phyloP scores from a whole-genome alignment of 495 filamentous ascomycete genomes.

The Xylaria nigripes region DNA sequence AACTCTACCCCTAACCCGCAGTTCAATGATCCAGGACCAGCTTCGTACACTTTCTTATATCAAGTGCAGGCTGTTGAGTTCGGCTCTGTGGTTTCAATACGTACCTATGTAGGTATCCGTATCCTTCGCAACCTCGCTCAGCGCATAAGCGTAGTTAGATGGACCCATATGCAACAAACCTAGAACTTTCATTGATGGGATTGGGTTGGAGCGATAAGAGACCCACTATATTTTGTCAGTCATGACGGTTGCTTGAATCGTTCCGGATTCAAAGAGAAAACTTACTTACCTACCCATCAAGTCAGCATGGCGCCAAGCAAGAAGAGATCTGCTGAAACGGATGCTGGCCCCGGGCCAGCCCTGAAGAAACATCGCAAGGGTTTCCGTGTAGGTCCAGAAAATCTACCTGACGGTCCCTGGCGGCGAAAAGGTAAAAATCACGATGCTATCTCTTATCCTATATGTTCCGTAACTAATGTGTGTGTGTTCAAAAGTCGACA shows the following conservation, averaged over 20 bases:
- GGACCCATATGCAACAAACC: neutral
- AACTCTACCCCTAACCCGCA: too few relatives aligned
- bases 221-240: neutral
- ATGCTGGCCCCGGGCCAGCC: conserved; percentile 28
- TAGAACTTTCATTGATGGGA: neutral
- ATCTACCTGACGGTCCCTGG: conserved; percentile 88
- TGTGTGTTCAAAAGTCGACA: conserved; percentile 56
- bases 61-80: too few relatives aligned
- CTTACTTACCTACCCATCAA: neutral
- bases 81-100: too few relatives aligned
- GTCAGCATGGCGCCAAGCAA: conserved; percentile 46
- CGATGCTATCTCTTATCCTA: neutral
- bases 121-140: too few relatives aligned
- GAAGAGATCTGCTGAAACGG: conserved; percentile 51
- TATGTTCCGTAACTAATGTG: conserved; percentile 7
- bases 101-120: too few relatives aligned
- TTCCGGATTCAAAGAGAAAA: neutral
- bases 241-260: neutral
- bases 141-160: too few relatives aligned
- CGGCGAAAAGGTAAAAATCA: conserved; percentile 66
- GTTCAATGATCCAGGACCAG: too few relatives aligned
- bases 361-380: conserved; percentile 43
- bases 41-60: too few relatives aligned
- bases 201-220: neutral
- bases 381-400: conserved; percentile 76